Evolutionary conservation across 371 early-diverging fungal species (phyloP).

Genomic region (Basidiobolus meristosporus): DNA sequence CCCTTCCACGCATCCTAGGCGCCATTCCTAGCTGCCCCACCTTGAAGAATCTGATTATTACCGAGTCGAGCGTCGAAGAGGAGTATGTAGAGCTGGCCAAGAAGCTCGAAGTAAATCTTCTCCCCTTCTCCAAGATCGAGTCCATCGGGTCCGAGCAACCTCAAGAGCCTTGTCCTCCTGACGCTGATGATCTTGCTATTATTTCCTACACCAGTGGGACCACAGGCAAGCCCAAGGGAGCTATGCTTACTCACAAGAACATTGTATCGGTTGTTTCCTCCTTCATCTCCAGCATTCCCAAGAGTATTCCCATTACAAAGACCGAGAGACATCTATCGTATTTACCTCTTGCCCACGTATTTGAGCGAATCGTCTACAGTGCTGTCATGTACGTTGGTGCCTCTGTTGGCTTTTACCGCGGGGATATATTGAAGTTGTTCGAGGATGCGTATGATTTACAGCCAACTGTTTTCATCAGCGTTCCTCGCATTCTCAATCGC

Average conservation of each 20-base stretch:
- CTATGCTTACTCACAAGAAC: constrained; percentile 26
- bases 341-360: constrained; percentile 47
- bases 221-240: constrained; percentile 59
- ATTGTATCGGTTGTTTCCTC: constrained; percentile 16
- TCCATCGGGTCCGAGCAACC: constrained; percentile 14
- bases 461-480: constrained; percentile 74
- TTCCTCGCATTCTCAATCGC: constrained; percentile 80
- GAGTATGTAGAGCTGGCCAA: constrained; percentile 11
- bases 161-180: constrained; percentile 13
- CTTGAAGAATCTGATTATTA: constrained; percentile 56
- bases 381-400: constrained; percentile 25
- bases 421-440: constrained; percentile 50
- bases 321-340: background rate
- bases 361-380: constrained; percentile 47
- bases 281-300: background rate
- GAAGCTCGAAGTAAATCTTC: constrained; percentile 13
- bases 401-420: constrained; percentile 64
- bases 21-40: constrained; percentile 22
- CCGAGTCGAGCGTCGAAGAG: constrained; percentile 36
- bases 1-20: constrained; percentile 36
- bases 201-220: constrained; percentile 95
- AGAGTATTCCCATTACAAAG: constrained; percentile 1
- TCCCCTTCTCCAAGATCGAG: constrained; percentile 42
- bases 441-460: constrained; percentile 63
- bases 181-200: constrained; percentile 48